Evolutionary conservation across 257 asterid genomes (phyloP).

Genomic region (Jaltomata sinuosa): DNA sequence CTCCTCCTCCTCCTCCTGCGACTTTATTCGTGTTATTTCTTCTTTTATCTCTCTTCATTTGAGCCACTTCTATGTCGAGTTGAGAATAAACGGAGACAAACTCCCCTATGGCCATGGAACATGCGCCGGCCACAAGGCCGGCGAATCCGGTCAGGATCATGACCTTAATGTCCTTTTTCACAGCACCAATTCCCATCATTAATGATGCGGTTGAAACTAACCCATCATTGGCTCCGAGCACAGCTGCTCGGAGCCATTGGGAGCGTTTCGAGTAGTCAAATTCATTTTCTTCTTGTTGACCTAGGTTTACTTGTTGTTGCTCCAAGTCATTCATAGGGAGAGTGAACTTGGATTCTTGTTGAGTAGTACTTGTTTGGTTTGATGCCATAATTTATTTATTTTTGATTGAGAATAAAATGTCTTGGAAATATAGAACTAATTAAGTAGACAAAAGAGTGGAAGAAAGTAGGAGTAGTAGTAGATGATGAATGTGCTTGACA

Average conservation of each 20-base stretch:
- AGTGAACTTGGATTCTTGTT: conserved; percentile 19
- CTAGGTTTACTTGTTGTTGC: conserved; percentile 5
- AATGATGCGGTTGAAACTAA: conserved; percentile 64
- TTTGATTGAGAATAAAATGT: not conserved
- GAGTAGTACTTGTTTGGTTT: conserved; percentile 20
- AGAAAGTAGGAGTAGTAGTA: conserved; percentile 5
- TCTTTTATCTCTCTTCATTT: conserved; percentile 33
- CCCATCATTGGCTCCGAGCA: conserved; percentile 84
- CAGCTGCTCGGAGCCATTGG: conserved; percentile 91
- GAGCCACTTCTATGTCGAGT: conserved; percentile 66
- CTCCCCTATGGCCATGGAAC: conserved; percentile 90
- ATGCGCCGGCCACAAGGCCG: conserved; percentile 76
- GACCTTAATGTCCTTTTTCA: conserved; percentile 58
- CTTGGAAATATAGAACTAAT: not conserved
- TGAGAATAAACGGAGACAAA: conserved; percentile 75
- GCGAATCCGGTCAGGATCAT: conserved; percentile 79
- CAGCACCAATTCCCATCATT: conserved; percentile 90
- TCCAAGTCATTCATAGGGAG: conserved; percentile 17
- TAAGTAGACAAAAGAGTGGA: not conserved
- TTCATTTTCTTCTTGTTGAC: conserved; percentile 21
- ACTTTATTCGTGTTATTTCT: not conserved
- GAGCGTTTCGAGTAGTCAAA: conserved; percentile 66
- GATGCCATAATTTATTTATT: conserved; percentile 10
- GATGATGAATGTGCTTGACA: conserved; percentile 39
- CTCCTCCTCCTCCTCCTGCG: not conserved